These are phyloP conservation scores for Sporobolomyces phaffii DNA, from an alignment of 768 basidiomycete genomes.

Conservation along the genomic window DNA sequence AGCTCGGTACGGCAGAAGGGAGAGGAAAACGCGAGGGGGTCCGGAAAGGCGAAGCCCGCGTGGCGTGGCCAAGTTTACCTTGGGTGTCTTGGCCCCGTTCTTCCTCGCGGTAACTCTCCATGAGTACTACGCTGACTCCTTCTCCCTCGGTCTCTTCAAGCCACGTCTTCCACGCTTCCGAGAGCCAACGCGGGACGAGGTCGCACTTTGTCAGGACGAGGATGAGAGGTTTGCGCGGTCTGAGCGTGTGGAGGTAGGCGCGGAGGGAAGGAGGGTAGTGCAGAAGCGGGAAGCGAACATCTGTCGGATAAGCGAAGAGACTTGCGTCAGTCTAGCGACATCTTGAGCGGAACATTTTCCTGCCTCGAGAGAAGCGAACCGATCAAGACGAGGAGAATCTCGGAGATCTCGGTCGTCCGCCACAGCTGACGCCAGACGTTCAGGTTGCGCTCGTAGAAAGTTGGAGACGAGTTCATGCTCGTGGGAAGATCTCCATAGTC, in stretches of 20 bases:
- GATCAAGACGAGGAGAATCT: conserved; percentile 78
- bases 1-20: conserved; percentile 49
- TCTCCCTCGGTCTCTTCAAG: conserved; percentile 52
- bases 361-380: conserved; percentile 51
- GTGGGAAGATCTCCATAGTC: not conserved
- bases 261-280: conserved; percentile 78
- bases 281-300: conserved; percentile 66
- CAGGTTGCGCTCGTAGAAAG: conserved; percentile 71
- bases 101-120: conserved; percentile 67
- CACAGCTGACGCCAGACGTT: conserved; percentile 97
- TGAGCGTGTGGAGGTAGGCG: conserved; percentile 53
- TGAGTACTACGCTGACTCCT: conserved; percentile 59
- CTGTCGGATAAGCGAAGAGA: conserved; percentile 41
- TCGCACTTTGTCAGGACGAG: conserved; percentile 84
- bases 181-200: conserved; percentile 64
- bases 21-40: conserved; percentile 42
- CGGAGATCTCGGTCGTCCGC: conserved; percentile 86
- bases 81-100: conserved; percentile 26
- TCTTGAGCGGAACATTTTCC: too few relatives aligned
- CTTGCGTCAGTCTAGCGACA: too few relatives aligned
- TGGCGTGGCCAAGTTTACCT: too few relatives aligned
- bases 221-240: conserved; percentile 52
- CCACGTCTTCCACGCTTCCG: conserved; percentile 57
- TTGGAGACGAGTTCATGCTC: conserved; percentile 5
- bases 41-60: too few relatives aligned